Evolutionary conservation across 306 rosid genomes (phyloP).

Genomic region (Dryas octopetala): DNA sequence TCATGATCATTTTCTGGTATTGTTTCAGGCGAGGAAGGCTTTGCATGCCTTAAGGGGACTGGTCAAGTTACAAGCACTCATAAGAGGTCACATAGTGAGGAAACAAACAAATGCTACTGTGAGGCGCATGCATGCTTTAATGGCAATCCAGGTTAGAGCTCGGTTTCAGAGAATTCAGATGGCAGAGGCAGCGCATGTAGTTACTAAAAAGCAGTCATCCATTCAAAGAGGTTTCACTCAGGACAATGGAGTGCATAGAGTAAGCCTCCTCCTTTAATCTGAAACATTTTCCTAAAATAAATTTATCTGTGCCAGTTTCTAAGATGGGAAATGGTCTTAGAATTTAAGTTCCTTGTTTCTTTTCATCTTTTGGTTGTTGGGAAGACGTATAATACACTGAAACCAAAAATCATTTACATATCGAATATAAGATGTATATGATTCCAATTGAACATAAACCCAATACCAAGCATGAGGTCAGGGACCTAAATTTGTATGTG

Average conservation of each 20-base stretch:
- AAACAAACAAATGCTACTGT: slow-evolving; percentile 70
- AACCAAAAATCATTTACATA: no score
- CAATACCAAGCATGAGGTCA: not conserved
- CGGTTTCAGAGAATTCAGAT: slow-evolving; percentile 66
- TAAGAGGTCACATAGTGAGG: slow-evolving; percentile 89
- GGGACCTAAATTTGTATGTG: not conserved
- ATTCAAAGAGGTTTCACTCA: slow-evolving; percentile 16
- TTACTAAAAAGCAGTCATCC: slow-evolving; percentile 26
- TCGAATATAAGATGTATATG: no score
- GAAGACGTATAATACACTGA: no score
- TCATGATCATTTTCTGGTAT: slow-evolving; percentile 5
- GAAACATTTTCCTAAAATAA: not conserved
- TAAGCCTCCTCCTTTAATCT: slow-evolving; percentile 26
- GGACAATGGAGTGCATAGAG: slow-evolving; percentile 27
- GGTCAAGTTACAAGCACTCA: slow-evolving; percentile 87
- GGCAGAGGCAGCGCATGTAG: slow-evolving; percentile 46
- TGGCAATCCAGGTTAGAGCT: slow-evolving; percentile 87
- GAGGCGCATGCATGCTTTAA: slow-evolving; percentile 79
- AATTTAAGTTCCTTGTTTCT: not conserved
- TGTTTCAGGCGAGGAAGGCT: slow-evolving; percentile 81
- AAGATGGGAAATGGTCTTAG: not conserved
- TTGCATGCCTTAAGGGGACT: slow-evolving; percentile 80
- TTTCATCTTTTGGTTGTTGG: no score
- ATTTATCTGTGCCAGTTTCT: not conserved
- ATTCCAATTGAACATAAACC: no score